Conservation (phyloP, 345 rosid genomes). For the Linum tenue region DNA sequence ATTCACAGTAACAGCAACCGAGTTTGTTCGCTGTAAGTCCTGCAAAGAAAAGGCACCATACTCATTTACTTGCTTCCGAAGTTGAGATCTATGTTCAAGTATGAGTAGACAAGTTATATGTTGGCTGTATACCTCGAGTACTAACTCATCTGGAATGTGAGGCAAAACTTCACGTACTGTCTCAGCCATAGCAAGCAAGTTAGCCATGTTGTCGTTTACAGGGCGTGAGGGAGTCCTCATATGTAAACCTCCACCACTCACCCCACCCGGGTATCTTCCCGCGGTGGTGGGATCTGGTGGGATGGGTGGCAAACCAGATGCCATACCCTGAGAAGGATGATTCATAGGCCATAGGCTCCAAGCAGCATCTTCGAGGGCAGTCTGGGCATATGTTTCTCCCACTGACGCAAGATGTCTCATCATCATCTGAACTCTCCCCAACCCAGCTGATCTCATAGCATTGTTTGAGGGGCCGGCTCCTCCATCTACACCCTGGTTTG, state of each 20-base stretch:
- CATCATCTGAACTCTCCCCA: slow-evolving; percentile 94
- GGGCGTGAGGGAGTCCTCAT: slow-evolving; percentile 42
- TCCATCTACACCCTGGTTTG: slow-evolving; percentile 65
- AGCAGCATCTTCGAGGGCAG: slow-evolving; percentile 77
- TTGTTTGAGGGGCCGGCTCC: slow-evolving; percentile 71
- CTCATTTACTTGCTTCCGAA: not conserved
- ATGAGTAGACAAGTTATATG: not conserved
- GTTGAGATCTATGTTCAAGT: too few relatives aligned
- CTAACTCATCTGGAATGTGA: slow-evolving; percentile 80
- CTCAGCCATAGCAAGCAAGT: slow-evolving; percentile 88
- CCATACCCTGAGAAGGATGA: slow-evolving; percentile 45
- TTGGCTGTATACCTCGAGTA: slow-evolving; percentile 56
- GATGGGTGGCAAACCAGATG: slow-evolving; percentile 43
- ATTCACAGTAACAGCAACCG: slow-evolving; percentile 83
- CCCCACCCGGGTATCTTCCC: slow-evolving; percentile 41
- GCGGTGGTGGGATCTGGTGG: slow-evolving; percentile 26
- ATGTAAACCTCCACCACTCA: slow-evolving; percentile 43
- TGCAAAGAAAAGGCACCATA: slow-evolving; percentile 28
- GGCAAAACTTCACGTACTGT: slow-evolving; percentile 93
- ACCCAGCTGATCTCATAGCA: slow-evolving; percentile 61
- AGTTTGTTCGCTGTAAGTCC: slow-evolving; percentile 96
- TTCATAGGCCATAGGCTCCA: slow-evolving; percentile 89
- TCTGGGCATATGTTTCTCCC: slow-evolving; percentile 86
- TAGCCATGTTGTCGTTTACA: slow-evolving; percentile 49
- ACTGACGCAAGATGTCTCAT: slow-evolving; percentile 98